These are phyloP conservation scores for Amauroascus verrucosus DNA, from an alignment of 2,329 filamentous ascomycete species.

Conservation along the genomic window DNA sequence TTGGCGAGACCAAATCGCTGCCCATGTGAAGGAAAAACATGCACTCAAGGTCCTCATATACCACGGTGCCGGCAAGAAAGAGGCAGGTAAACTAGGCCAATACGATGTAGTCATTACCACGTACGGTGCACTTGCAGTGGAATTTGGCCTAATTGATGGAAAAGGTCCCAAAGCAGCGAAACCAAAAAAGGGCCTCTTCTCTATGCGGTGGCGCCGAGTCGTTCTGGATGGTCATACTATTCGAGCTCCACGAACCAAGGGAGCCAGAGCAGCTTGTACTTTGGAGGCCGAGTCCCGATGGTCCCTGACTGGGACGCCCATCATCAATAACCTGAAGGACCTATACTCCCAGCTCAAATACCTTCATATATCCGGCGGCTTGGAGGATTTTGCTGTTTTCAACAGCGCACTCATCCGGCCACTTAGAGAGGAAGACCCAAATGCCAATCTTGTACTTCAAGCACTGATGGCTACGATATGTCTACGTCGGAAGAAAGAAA, in stretches of 20 bases:
- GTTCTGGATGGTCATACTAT: slow-evolving; percentile 76
- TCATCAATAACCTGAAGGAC: slow-evolving; percentile 73
- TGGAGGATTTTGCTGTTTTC: slow-evolving; percentile 64
- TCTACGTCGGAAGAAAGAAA: slow-evolving; percentile 72
- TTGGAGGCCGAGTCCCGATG: slow-evolving; percentile 63
- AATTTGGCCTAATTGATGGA: slow-evolving; percentile 46
- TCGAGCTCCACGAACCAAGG: slow-evolving; percentile 64
- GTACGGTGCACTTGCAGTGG: slow-evolving; percentile 64
- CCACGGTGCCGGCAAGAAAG: slow-evolving; percentile 54
- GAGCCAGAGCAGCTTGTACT: slow-evolving; percentile 55
- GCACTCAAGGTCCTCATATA: slow-evolving; percentile 61
- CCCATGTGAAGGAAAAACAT: slow-evolving; percentile 57
- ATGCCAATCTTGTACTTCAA: slow-evolving; percentile 57
- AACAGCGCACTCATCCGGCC: slow-evolving; percentile 61
- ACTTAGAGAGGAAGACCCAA: slow-evolving; percentile 47
- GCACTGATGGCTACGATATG: slow-evolving; percentile 71
- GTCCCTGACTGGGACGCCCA: slow-evolving; percentile 71
- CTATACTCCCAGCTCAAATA: slow-evolving; percentile 72
- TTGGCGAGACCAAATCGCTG: slow-evolving; percentile 69
- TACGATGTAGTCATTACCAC: slow-evolving; percentile 75
- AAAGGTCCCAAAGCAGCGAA: slow-evolving; percentile 35
- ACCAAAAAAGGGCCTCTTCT: slow-evolving; percentile 46
- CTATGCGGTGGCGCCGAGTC: slow-evolving; percentile 63
- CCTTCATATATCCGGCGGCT: slow-evolving; percentile 61
- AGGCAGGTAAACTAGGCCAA: slow-evolving; percentile 49